Evolutionary conservation across 768 basidiomycete species (phyloP), one percentile per base, ranked within the genome.

Genomic region (Agrocybe pediades): DNA sequence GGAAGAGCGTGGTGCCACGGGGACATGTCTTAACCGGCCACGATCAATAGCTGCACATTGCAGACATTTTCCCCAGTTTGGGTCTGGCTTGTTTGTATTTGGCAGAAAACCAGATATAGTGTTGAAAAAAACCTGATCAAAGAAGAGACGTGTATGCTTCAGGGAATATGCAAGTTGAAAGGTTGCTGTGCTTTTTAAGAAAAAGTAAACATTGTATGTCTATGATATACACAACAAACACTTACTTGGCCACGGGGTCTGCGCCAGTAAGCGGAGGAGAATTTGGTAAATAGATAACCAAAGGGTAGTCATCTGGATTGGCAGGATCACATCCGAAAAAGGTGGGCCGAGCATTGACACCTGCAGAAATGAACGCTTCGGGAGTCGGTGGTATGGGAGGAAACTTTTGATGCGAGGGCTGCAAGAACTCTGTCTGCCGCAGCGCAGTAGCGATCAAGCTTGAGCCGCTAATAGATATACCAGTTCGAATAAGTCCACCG

Each of bases 291-390:
- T 88, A 91, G 40, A 92, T 79, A 36, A 92, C 68, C 17, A 92
- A 58, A 0, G 90, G 90, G 56, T 78, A 87, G 52, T 82, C 80
- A 1, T 81, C 69, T 13, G 84, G 78, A 3, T 23, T 66, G 42
- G 77, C 65, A 2, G 84, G 80, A 61, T 87, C 71, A 64, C 91
- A 92, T 2, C 91, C 92, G 70, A 91, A 92, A 72, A 93, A 91
- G 0, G 87, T 88, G 2, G 89, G 82, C 23, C 86, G 81, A 41
- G 70, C 71, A 62, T 85, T 89, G 1, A 90, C 76, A 29, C 88
- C 87, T 4, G 78, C 79, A 1, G 70, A 65, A 29, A 86, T 63
- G 66, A 88, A 90, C 11, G 75, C 75, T 2, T 74, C 74, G 0
- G 74, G 60, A 8, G 73, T 76, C 6, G 70, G 61, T 15, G 88